phyloP scores from a whole-genome alignment of 495 filamentous ascomycete genomes.

The Astrocystis sublimbata region DNA sequence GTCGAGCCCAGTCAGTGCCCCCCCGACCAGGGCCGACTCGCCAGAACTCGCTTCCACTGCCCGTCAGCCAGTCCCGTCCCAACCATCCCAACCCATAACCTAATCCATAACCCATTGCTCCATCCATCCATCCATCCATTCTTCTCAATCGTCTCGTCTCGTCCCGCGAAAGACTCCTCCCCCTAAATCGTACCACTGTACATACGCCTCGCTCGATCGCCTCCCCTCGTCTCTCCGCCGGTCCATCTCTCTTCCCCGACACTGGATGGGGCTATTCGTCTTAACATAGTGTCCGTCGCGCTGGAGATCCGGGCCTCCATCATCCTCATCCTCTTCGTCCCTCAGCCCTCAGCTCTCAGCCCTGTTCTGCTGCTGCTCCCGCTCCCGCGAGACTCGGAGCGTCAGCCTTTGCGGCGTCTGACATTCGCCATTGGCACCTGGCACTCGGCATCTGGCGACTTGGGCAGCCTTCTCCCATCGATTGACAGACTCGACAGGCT shows the following conservation, averaged over 20 bases:
- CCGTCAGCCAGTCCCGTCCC: constrained; percentile 16
- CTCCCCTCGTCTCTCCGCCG: too few species aligned
- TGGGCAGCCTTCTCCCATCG: constrained; percentile 32
- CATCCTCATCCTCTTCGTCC: constrained; percentile 24
- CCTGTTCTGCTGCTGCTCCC: too few species aligned
- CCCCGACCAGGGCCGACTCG: too few species aligned
- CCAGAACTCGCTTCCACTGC: constrained; percentile 25
- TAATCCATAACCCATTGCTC: too few species aligned
- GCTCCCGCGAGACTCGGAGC: constrained; percentile 5
- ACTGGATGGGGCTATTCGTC: constrained; percentile 35
- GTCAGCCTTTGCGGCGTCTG: constrained; percentile 32
- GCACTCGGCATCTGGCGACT: not conserved
- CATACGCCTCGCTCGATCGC: constrained; percentile 9
- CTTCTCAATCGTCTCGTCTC: constrained; percentile 27
- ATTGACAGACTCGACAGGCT: constrained; percentile 31
- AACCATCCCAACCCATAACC: too few species aligned
- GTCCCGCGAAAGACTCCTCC: constrained; percentile 24
- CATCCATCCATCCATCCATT: too few species aligned
- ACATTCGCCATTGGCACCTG: constrained; percentile 25
- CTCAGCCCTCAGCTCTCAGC: too few species aligned
- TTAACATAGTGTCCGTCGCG: constrained; percentile 36
- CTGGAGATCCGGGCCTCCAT: constrained; percentile 42
- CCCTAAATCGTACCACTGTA: constrained; percentile 20
- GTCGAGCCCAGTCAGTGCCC: too few species aligned
- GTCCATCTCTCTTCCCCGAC: constrained; percentile 27